Conservation (phyloP, 2,329 filamentous ascomycete genomes). For the Tympanopsis confertula region DNA sequence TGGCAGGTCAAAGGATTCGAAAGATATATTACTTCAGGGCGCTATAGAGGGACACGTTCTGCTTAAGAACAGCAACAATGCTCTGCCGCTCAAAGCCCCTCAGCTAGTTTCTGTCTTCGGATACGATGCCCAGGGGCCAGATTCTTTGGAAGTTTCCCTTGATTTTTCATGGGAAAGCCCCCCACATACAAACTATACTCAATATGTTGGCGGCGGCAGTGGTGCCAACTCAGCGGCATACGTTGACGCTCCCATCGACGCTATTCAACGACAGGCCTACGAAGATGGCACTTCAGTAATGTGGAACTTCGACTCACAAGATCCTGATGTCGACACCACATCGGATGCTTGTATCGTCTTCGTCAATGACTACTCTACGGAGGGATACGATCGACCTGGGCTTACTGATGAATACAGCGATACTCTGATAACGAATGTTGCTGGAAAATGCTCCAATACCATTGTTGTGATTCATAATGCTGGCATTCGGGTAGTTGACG, state of each 20-base stretch:
- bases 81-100: slow-evolving; percentile 51
- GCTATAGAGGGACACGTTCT: slow-evolving; percentile 59
- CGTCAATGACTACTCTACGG: slow-evolving; percentile 62
- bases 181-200: slow-evolving; percentile 26
- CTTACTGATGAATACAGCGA: slow-evolving; percentile 62
- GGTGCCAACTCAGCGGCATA: slow-evolving; percentile 37
- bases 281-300: slow-evolving; percentile 44
- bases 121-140: slow-evolving; percentile 48
- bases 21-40: slow-evolving; percentile 31
- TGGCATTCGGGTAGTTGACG: slow-evolving; percentile 47
- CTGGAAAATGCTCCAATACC: slow-evolving; percentile 46
- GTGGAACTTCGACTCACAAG: slow-evolving; percentile 36
- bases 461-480: slow-evolving; percentile 54
- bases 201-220: slow-evolving; percentile 35
- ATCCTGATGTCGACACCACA: slow-evolving; percentile 30
- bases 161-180: slow-evolving; percentile 35
- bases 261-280: slow-evolving; percentile 39
- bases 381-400: slow-evolving; percentile 58
- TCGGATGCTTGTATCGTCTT: slow-evolving; percentile 55
- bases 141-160: slow-evolving; percentile 28
- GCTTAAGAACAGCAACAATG: slow-evolving; percentile 58
- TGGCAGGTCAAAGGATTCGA: slow-evolving; percentile 32
- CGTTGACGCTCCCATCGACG: slow-evolving; percentile 38
- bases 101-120: slow-evolving; percentile 46
- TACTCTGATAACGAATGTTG: slow-evolving; percentile 43